Evolutionary conservation across 441 rosid genomes (phyloP).

Genomic region (Bocquillonia castaneifolia): DNA sequence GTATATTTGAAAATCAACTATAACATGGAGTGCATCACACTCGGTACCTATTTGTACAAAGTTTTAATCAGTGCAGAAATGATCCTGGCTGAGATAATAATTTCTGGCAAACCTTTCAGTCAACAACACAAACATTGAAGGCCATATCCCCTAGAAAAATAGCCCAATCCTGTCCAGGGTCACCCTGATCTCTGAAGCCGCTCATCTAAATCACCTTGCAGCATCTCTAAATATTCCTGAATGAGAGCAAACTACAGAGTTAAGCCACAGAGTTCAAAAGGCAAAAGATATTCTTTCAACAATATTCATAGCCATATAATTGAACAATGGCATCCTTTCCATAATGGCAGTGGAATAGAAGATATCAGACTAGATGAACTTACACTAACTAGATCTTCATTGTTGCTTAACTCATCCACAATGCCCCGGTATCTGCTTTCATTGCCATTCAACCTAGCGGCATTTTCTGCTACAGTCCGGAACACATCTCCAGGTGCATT

Average conservation of each 20-base stretch:
- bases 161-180: constrained; percentile 27
- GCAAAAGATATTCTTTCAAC: not conserved
- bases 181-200: constrained; percentile 34
- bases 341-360: not conserved
- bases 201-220: constrained; percentile 40
- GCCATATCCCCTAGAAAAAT: not conserved
- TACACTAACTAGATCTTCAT: constrained; percentile 58
- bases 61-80: not conserved
- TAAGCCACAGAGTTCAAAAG: not conserved
- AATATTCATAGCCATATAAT: not conserved
- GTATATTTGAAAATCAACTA: constrained; percentile 1
- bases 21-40: constrained; percentile 9
- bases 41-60: constrained; percentile 30
- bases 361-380: constrained; percentile 12
- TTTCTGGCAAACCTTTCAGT: constrained; percentile 4
- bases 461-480: constrained; percentile 54
- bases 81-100: not conserved
- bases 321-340: not conserved
- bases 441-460: constrained; percentile 34
- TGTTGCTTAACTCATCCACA: constrained; percentile 42
- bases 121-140: not conserved
- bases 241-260: not conserved
- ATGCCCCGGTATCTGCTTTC: constrained; percentile 38
- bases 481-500: constrained; percentile 58
- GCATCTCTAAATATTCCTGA: constrained; percentile 68